A percentile compares a stretch with the other conserved stretches of the same genome.
phyloP scores from a whole-genome alignment of 176 grass and related monocot species.

The Lolium perenne region DNA sequence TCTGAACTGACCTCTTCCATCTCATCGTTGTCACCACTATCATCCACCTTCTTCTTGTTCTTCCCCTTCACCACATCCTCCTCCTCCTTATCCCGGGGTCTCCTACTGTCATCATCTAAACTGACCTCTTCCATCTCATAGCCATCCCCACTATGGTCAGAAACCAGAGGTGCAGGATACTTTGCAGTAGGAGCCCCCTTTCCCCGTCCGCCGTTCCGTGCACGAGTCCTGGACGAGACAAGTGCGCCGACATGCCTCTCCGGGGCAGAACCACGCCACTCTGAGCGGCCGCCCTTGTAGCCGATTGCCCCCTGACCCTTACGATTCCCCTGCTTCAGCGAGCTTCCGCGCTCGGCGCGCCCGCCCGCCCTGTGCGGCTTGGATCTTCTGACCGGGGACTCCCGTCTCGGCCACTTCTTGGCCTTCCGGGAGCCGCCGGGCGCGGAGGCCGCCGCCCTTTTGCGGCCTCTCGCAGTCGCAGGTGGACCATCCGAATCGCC shows the following conservation, averaged over 20 bases:
- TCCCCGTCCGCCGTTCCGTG: background rate
- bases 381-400: background rate
- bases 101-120: background rate
- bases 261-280: background rate
- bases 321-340: background rate
- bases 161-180: background rate
- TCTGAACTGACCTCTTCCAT: background rate
- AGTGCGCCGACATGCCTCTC: background rate
- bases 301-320: background rate
- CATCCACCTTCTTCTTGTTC: too few relatives aligned
- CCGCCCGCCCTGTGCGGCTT: background rate
- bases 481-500: background rate
- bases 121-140: background rate
- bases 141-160: background rate
- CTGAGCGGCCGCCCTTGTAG: background rate
- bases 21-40: background rate
- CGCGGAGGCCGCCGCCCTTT: background rate
- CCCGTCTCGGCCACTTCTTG: background rate
- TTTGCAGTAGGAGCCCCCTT: background rate
- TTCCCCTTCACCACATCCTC: too few relatives aligned
- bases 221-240: slow-evolving; percentile 25
- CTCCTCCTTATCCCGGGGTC: too few relatives aligned
- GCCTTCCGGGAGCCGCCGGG: background rate
- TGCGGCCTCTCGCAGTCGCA: background rate
- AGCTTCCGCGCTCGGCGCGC: background rate